Evolutionary conservation across 1,284 basidiomycete species (phyloP), one percentile per base, ranked within the genome.

Genomic region (Microbotryum saponariae): DNA sequence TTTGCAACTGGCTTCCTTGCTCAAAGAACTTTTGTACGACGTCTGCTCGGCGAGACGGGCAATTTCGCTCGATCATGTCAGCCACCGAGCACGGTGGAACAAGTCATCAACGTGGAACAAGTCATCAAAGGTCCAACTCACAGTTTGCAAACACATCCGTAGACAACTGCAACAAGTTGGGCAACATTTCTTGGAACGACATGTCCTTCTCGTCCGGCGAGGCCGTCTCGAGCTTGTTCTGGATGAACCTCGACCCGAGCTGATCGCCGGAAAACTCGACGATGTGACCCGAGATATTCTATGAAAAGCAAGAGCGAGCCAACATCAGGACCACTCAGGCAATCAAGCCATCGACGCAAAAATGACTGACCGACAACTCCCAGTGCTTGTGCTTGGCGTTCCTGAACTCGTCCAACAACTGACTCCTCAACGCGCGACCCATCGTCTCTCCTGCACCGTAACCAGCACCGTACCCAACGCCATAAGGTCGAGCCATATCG

Each of bases 141-240:
- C 97, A 98, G 79, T 98, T 98, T 62, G 94, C 94, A 74, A 97
- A 98, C 49, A 97, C 91, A 73, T 97, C 92, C 68, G 87, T 87
- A 73, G 94, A 89, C 59, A 98, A 81, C 65, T 85, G 82, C 54
- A 90, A 77, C 3, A 86, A 82, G 72, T 86, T 84, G 14, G 91
- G 89, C 50, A 90, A 81, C 67, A 97, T 88, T 77, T 98, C 96
- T 59, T 89, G 85, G 69, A 94, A 97, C n/a, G 97, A 85, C 33
- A 68, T 59, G 27, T 68, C 65, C 50, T 62, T 67, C 49, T 73
- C 71, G 27, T 68, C 67, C 18, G 52, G n/a, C 27, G 71, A 59
- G 7, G 72, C 70, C 42, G 56, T 61, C 56, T 72, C 73, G 54
- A 69, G 67, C 57, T 71, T 72, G n/a, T 56, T 63, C 74, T 96